Evolutionary conservation across 2,329 filamentous ascomycete genomes (phyloP), one percentile per base, ranked within the genome.

Genomic region (Sphaerostilbella broomeana): DNA sequence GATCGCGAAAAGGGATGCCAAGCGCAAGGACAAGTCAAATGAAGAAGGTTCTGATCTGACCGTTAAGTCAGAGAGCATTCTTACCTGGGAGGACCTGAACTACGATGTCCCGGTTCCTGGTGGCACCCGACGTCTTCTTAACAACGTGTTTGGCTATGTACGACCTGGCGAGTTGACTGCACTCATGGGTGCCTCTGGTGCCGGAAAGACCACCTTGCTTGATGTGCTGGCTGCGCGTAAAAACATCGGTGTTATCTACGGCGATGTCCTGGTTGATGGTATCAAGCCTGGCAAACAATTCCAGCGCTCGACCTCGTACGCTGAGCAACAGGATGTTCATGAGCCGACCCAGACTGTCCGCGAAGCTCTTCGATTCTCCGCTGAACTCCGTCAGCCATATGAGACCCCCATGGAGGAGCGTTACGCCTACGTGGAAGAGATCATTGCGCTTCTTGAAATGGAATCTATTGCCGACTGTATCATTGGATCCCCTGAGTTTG

Each of bases 41-140:
- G 65, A 69, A 12, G 57, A 66, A 7, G 63, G 62, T 0, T 61
- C 67, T 4, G 68, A 75, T n/a, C 61, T 81, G 22, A 73, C 60
- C 26, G 77, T 81, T 43, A 63, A 68, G 3, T 81, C 77, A 0
- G 71, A 73, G 50, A 77, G 79, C 24, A 69, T 87, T n/a, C 70
- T 94, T 44, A 94, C 88, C 0, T 95, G 87, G 84, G 84, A 90
- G 57, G 71, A 84, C 47, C 77, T 95, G 44, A 86, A 81, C 54
- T 95, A 95, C 57, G 77, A 81, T 43, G 78, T 83, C 0, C 77
- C 77, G 0, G 70, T 78, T 4, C 67, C 74, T 0, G 72, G 69
- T 4, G 76, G 75, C 3, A 72, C 67, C 4, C 67, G 73, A 8
- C 69, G 72, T 4, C 68, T 81, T 5, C 68, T 81, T 2, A 69